Evolutionary conservation across 345 rosid genomes (phyloP), one percentile per base, ranked within the genome.

Genomic region (Citrus medica): DNA sequence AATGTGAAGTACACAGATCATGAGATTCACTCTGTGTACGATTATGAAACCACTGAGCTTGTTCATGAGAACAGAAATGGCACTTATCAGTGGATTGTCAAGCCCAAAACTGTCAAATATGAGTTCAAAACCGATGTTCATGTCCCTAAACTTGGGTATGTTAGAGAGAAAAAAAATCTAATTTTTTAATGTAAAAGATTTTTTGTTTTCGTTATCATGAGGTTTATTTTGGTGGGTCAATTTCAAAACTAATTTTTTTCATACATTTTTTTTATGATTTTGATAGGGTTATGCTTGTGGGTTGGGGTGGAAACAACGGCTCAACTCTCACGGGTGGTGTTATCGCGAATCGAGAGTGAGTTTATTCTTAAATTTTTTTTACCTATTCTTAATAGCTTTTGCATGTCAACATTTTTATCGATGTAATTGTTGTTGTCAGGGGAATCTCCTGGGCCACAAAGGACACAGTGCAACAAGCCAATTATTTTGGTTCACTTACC

Each of bases 381-480:
- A 13, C 38, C 56, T 65, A 14, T n/a, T 40, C 66, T 51, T 62
- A 17, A 17, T 33, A 5, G n/a, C 37, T 76, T 76, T 76, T 55
- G 66, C 4, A 35, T 67, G 21, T 48, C 55, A 76, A 22, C 21
- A 67, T 80, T 71, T 10, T 33, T n/a, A 24, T 68, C 13, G 72
- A 13, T 67, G 62, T 55, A 42, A 7, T 22, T 80, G 48, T 64
- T 78, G 58, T 67, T 78, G 35, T 21, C 86, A 95, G 99, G 81
- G 99, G 98, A 86, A 92, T 96, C 81, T 94, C 98, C 25, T 96
- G 98, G 99, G 98, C 97, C 24, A 96, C 99, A 6, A 96, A 96
- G 86, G 99, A 96, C 88, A 96, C 90, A 71, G 97, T 94, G 71
- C 99, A 96, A 69, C 98, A 90, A 79, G 95, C 99, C 55, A 96